Conservation (phyloP, 2,329 filamentous ascomycete genomes). For the Pseudopyricularia javanii region DNA sequence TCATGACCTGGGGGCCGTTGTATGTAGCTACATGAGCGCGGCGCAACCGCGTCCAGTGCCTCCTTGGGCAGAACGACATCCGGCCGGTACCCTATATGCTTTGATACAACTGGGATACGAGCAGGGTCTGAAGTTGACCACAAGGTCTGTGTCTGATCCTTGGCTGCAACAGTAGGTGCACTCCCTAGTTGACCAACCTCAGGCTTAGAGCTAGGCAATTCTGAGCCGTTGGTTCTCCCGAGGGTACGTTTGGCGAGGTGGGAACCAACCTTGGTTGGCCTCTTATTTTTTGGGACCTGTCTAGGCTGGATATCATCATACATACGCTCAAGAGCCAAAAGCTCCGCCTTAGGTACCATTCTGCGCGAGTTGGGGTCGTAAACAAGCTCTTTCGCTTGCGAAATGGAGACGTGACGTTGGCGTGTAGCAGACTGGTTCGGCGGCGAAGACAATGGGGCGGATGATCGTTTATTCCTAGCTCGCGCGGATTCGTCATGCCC, state of each 20-base stretch:
- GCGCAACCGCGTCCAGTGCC: neutral
- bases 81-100: neutral
- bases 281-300: constrained; percentile 5
- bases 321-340: constrained; percentile 27
- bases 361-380: constrained; percentile 55
- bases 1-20: neutral
- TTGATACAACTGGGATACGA: neutral
- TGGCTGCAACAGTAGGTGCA: neutral
- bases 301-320: constrained; percentile 21
- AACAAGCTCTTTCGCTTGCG: constrained; percentile 34
- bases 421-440: constrained; percentile 12
- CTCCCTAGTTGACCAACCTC: neutral
- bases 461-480: neutral
- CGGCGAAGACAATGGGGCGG: constrained; percentile 12
- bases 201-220: neutral
- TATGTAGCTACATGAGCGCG: neutral
- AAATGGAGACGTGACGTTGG: constrained; percentile 12
- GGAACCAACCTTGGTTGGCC: constrained; percentile 2
- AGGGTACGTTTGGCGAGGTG: neutral
- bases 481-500: constrained; percentile 4
- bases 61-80: neutral
- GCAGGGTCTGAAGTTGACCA: neutral
- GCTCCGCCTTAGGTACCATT: constrained; percentile 38
- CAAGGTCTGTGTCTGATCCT: neutral
- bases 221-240: neutral